A percentile compares a stretch with the other conserved stretches of the same genome.
Evolutionary conservation across 164 flowering plant species (phyloP).

Genomic region (Akebia trifoliata): DNA sequence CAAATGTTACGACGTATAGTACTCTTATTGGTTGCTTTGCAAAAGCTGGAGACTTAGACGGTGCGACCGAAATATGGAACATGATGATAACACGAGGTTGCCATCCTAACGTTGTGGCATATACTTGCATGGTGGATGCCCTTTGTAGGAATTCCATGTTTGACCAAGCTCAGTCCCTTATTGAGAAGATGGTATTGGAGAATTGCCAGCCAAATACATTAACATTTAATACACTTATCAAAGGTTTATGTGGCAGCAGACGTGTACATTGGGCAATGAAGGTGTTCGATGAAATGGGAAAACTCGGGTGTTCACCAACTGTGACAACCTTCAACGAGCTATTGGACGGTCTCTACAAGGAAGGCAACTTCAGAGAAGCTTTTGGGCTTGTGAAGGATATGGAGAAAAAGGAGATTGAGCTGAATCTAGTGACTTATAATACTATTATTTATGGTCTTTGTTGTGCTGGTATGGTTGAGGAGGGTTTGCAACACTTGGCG

Average conservation of each 20-base stretch:
- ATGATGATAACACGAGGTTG: conserved; percentile 60
- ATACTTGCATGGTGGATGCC: conserved; percentile 75
- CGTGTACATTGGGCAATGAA: conserved; percentile 53
- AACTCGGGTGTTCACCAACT: conserved; percentile 48
- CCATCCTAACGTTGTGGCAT: conserved; percentile 69
- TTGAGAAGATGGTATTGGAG: conserved; percentile 51
- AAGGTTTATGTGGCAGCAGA: conserved; percentile 53
- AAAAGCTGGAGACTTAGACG: conserved; percentile 48
- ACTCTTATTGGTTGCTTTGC: conserved; percentile 63
- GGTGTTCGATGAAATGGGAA: conserved; percentile 49
- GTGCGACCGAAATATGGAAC: conserved; percentile 71
- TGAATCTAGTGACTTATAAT: conserved; percentile 57
- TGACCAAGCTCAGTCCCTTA: conserved; percentile 47
- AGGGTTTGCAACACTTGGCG: conserved; percentile 43
- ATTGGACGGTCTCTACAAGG: conserved; percentile 52
- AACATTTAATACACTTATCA: conserved; percentile 60
- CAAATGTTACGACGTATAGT: conserved; percentile 61
- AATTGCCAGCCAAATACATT: conserved; percentile 60
- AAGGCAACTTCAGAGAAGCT: conserved; percentile 31
- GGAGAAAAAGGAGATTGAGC: conserved; percentile 35
- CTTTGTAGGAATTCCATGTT: conserved; percentile 62
- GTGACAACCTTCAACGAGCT: conserved; percentile 65
- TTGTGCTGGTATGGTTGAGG: conserved; percentile 35
- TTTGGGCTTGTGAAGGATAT: conserved; percentile 44
- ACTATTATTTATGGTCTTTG: conserved; percentile 52